Evolutionary conservation across 176 grass and related monocot species (phyloP).

Genomic region (Eleusine coracana): DNA sequence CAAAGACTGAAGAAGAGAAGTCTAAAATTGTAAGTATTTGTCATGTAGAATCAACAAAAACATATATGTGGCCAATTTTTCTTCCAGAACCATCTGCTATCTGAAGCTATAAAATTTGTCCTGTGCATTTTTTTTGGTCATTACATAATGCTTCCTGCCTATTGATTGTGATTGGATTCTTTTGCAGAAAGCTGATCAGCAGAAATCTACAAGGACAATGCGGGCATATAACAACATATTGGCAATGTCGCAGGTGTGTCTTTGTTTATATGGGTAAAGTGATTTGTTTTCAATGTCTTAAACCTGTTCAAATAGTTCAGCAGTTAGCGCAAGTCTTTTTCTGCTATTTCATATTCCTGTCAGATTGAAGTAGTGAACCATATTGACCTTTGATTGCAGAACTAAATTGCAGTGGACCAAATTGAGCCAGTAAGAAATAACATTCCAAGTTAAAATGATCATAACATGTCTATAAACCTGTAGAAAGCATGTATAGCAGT

Average conservation of each 20-base stretch:
- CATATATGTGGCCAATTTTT: conserved; percentile 7
- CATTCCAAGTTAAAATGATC: background rate
- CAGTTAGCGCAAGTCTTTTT: background rate
- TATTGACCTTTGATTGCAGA: background rate
- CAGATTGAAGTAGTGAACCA: background rate
- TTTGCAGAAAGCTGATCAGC: conserved; percentile 82
- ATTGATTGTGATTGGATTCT: conserved; percentile 27
- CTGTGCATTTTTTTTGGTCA: background rate
- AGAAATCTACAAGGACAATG: conserved; percentile 70
- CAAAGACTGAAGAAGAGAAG: conserved; percentile 85
- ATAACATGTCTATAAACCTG: background rate
- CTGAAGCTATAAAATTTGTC: conserved; percentile 25
- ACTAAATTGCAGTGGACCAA: background rate
- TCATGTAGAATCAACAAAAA: conserved; percentile 22
- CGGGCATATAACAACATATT: conserved; percentile 94
- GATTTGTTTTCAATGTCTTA: background rate
- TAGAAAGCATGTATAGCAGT: background rate
- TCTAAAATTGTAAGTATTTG: conserved; percentile 76
- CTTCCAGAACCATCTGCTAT: conserved; percentile 14
- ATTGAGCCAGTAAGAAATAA: background rate
- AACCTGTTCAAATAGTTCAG: background rate
- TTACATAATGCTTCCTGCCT: background rate
- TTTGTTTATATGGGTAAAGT: conserved; percentile 20
- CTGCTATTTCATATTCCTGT: background rate
- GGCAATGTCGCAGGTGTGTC: conserved; percentile 76